These are phyloP conservation scores for Hysterangium stoloniferum DNA, from an alignment of 768 basidiomycete species.

Conservation along the genomic window DNA sequence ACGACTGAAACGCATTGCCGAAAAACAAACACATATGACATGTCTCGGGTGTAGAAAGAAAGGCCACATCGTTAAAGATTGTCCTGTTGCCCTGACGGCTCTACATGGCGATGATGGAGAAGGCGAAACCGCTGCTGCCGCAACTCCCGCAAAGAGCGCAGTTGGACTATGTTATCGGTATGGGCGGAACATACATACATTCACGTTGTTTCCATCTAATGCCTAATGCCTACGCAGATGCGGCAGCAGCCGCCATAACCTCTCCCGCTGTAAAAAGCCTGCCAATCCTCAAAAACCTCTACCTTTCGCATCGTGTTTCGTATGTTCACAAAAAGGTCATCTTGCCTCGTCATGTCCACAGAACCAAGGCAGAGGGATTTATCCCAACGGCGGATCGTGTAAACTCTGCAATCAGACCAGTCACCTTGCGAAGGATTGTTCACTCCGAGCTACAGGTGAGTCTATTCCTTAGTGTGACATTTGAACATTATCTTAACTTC, in stretches of 20 bases:
- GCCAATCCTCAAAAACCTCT: constrained; percentile 56
- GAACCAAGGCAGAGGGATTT: constrained; percentile 75
- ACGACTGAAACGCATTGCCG: constrained; percentile 53
- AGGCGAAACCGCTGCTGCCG: constrained; percentile 17
- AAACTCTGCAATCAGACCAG: constrained; percentile 81
- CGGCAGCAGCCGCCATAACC: constrained; percentile 67
- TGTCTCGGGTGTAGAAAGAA: constrained; percentile 84
- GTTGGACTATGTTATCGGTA: constrained; percentile 71
- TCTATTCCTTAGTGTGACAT: background rate
- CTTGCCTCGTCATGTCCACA: constrained; percentile 76
- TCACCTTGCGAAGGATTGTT: constrained; percentile 83
- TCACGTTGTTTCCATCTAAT: no score
- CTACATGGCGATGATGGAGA: constrained; percentile 19
- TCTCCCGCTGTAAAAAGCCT: constrained; percentile 70
- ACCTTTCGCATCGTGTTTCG: constrained; percentile 88
- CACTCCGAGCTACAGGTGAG: constrained; percentile 50
- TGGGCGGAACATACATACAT: constrained; percentile 15
- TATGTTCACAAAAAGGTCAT: constrained; percentile 80
- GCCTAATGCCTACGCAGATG: constrained; percentile 51
- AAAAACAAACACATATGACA: constrained; percentile 48
- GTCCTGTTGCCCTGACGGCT: constrained; percentile 41
- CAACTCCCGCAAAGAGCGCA: constrained; percentile 6
- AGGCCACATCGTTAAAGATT: constrained; percentile 80
- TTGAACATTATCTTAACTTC: constrained; percentile 2
- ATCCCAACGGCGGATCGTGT: constrained; percentile 86